Conservation (phyloP, 2,329 filamentous ascomycete species). For the Boeremia lycopersici region DNA sequence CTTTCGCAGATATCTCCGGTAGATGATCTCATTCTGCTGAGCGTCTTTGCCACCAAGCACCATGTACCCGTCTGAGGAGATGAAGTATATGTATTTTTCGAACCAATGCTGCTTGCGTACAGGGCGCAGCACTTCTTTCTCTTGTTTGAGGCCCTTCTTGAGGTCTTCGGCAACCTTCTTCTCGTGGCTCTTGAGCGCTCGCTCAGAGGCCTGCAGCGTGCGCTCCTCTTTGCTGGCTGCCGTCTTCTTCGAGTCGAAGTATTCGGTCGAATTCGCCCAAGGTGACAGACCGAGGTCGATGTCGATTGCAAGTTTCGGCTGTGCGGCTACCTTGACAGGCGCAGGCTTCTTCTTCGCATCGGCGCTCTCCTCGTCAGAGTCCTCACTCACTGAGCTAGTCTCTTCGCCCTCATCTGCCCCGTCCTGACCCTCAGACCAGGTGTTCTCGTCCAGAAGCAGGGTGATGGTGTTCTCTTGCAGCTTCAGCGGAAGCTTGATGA, state of each 20-base stretch:
- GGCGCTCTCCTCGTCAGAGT: slow-evolving; percentile 64
- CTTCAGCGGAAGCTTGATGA: slow-evolving; percentile 86
- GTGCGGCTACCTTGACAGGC: slow-evolving; percentile 41
- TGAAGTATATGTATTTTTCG: slow-evolving; percentile 95
- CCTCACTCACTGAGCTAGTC: slow-evolving; percentile 69
- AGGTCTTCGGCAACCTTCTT: slow-evolving; percentile 85
- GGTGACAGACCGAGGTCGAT: slow-evolving; percentile 82
- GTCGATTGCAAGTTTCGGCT: slow-evolving; percentile 70
- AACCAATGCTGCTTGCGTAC: slow-evolving; percentile 91
- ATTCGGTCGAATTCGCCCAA: slow-evolving; percentile 88
- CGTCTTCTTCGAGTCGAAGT: slow-evolving; percentile 85
- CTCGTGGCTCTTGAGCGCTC: slow-evolving; percentile 87
- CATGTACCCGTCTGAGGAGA: slow-evolving; percentile 93
- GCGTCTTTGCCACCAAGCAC: slow-evolving; percentile 88
- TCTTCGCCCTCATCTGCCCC: slow-evolving; percentile 62
- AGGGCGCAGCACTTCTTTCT: slow-evolving; percentile 84
- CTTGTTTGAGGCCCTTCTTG: slow-evolving; percentile 86
- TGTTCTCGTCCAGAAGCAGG: slow-evolving; percentile 74
- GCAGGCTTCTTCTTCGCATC: slow-evolving; percentile 55
- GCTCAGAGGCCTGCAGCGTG: slow-evolving; percentile 78
- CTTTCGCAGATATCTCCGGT: slow-evolving; percentile 81
- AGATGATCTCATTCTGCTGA: slow-evolving; percentile 91
- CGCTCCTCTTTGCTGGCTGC: slow-evolving; percentile 88
- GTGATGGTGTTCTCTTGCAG: slow-evolving; percentile 90
- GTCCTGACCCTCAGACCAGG: slow-evolving; percentile 66